A percentile compares a stretch with the other conserved stretches of the same genome.
Evolutionary conservation across 768 basidiomycete species (phyloP).

Genomic region (Leccinum aurantiacum): DNA sequence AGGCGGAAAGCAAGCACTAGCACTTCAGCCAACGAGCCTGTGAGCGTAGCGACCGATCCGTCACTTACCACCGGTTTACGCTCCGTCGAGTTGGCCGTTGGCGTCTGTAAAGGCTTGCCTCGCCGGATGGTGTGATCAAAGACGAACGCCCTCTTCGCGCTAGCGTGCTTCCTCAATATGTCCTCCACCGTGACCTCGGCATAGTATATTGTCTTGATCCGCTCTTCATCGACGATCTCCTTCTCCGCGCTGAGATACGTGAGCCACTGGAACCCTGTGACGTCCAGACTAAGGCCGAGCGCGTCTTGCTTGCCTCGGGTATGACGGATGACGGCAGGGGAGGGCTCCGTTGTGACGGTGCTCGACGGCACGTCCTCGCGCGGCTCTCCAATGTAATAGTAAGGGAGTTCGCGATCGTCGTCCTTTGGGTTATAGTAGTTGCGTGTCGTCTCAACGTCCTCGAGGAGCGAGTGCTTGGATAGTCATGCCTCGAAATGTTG

Average conservation of each 20-base stretch:
- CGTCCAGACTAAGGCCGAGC: conserved; percentile 32
- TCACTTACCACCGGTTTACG: conserved; percentile 32
- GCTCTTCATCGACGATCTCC: conserved; percentile 37
- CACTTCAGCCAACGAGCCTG: neutral
- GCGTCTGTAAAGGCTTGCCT: neutral
- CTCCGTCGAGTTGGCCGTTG: neutral
- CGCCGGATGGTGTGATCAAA: conserved; percentile 44
- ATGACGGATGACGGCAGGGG: conserved; percentile 25
- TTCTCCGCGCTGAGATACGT: conserved; percentile 34
- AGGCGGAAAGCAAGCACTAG: no score
- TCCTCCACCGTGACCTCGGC: conserved; percentile 34
- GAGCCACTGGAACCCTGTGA: conserved; percentile 40
- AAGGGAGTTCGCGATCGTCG: conserved; percentile 26
- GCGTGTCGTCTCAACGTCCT: conserved; percentile 35
- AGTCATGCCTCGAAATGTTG: conserved; percentile 15
- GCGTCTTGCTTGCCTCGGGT: conserved; percentile 29
- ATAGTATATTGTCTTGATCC: conserved; percentile 38
- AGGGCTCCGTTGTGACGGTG: conserved; percentile 24
- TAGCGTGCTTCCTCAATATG: conserved; percentile 38
- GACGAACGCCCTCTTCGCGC: conserved; percentile 38
- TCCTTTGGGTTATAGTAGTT: conserved; percentile 34
- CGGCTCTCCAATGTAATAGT: conserved; percentile 26
- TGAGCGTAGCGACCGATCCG: neutral
- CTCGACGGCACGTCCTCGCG: conserved; percentile 24
- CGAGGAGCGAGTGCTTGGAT: conserved; percentile 25